Conservation (phyloP, 2,329 filamentous ascomycete genomes). For the Stagonosporopsis vannaccii region DNA sequence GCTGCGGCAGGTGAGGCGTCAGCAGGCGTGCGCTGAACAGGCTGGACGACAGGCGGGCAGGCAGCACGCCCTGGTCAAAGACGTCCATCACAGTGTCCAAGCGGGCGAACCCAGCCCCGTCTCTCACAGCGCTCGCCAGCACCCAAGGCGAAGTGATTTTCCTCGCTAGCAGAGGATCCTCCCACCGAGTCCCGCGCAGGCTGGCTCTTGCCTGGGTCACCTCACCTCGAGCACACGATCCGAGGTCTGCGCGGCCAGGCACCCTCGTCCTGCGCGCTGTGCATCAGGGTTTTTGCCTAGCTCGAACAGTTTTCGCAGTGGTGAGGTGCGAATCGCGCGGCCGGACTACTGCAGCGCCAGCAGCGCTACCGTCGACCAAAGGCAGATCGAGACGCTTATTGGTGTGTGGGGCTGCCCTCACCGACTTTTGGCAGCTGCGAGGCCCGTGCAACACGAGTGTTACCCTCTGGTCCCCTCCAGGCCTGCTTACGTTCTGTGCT, state of each 20-base stretch:
- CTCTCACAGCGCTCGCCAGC: constrained; percentile 9
- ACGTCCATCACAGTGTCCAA: constrained; percentile 13
- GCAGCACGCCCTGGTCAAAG: constrained; percentile 19
- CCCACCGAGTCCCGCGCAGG: background rate
- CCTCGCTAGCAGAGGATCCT: constrained; percentile 15
- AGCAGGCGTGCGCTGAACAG: constrained; percentile 15
- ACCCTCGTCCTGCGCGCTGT: constrained; percentile 23
- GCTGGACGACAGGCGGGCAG: constrained; percentile 13
- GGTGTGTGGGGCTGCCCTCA: constrained; percentile 21
- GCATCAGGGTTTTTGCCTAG: constrained; percentile 24
- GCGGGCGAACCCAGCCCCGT: constrained; percentile 30
- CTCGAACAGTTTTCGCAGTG: constrained; percentile 8
- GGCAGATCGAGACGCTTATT: constrained; percentile 22
- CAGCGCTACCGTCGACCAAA: constrained; percentile 29
- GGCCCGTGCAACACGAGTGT: constrained; percentile 19
- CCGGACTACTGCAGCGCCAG: constrained; percentile 40
- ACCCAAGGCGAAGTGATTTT: constrained; percentile 10
- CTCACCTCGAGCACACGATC: constrained; percentile 13
- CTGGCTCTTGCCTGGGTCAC: constrained; percentile 9
- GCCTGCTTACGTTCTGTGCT: constrained; percentile 20
- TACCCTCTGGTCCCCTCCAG: constrained; percentile 24
- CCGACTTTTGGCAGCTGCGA: constrained; percentile 21
- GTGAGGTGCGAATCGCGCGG: constrained; percentile 20
- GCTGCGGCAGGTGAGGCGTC: constrained; percentile 31
- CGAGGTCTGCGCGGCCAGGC: constrained; percentile 17